Evolutionary conservation across 371 early-diverging fungal species (phyloP).

Genomic region (Mortierella sp.): DNA sequence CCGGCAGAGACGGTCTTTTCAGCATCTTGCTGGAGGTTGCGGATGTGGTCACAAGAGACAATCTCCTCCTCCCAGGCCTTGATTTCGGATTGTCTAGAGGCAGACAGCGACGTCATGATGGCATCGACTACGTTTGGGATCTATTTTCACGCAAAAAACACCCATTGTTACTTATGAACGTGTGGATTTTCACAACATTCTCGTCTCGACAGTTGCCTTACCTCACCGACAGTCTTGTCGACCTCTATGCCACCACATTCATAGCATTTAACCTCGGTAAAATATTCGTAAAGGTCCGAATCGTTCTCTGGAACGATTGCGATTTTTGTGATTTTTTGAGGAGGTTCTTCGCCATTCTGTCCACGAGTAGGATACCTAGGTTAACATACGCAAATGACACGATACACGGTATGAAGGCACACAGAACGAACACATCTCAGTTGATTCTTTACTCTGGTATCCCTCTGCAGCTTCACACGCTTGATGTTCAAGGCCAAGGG

Average conservation of each 20-base stretch:
- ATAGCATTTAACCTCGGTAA: conserved; percentile 75
- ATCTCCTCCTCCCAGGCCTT: conserved; percentile 94
- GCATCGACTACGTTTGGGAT: conserved; percentile 70
- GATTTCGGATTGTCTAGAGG: conserved; percentile 87
- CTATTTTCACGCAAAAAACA: no score
- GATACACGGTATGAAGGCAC: conserved; percentile 1
- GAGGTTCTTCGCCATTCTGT: conserved; percentile 68
- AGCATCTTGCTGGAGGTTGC: conserved; percentile 72
- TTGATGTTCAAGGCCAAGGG: conserved; percentile 88
- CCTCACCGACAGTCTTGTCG: conserved; percentile 49
- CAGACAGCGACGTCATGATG: conserved; percentile 81
- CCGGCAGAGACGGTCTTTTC: conserved; percentile 61
- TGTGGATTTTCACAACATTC: conserved; percentile 5
- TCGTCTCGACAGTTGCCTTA: not conserved
- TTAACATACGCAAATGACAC: no score
- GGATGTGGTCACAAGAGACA: conserved; percentile 85
- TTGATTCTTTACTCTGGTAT: conserved; percentile 50
- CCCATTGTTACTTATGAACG: no score
- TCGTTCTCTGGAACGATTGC: conserved; percentile 83
- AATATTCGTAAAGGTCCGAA: conserved; percentile 76
- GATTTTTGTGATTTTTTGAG: conserved; percentile 90
- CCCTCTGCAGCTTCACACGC: conserved; percentile 64
- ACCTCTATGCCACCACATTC: conserved; percentile 68
- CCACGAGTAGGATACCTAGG: not conserved
- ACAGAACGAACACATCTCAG: not conserved